Base-by-base conservation (phyloP, 2,329 filamentous ascomycete genomes). In the Hirsutella minnesotensis region DNA sequence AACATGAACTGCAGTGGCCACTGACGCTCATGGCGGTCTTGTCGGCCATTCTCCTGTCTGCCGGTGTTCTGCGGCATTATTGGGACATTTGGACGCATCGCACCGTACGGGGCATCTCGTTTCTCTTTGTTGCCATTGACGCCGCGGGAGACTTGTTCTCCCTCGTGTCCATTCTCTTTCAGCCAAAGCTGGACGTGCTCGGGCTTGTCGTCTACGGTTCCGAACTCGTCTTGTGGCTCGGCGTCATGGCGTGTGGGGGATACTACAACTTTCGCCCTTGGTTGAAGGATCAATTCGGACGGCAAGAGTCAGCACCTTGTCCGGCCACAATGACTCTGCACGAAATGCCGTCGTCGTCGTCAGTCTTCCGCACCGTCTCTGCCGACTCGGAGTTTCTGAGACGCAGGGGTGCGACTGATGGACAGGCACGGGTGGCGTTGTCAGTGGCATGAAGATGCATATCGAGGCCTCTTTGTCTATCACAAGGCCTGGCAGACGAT, bases 101-200 rank as follows among this genome's bases (percentile, higher is more conserved):
- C 7, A 83, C 79, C 0, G 81, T 84, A 2, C 68, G 79, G 13
- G 81, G 81, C 8, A 84, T 86, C 33, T 83, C 79, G 1, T 85
- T 86, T 56, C 63, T 83, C 3, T 86, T 86, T 49, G 79, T 83
- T 0, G 76, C 66, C 2, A 81, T 86, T 36, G 81, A 86, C 58
- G 81, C 80, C 0, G 66, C 76, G 1, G 81, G 81, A 0, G 81
- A 86, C 55, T 55, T 86, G 3, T 79, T 79, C 42, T 84, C 79
- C 0, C 61, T 86, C 0, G 55, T 80, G 3, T 81, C 80, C 1
- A 65, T 86, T 15, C 62, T 81, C 35, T 83, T 81, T 48, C 71
- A 82, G 53, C 65, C 68, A 0, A 60, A 63, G 16, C 52, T 81
- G 3, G 75, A 83, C 51, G 54, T 81, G 1, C 58, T 83, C 0